Evolutionary conservation across 148 eudicot genomes (phyloP).

Genomic region (Oxyria digyna): DNA sequence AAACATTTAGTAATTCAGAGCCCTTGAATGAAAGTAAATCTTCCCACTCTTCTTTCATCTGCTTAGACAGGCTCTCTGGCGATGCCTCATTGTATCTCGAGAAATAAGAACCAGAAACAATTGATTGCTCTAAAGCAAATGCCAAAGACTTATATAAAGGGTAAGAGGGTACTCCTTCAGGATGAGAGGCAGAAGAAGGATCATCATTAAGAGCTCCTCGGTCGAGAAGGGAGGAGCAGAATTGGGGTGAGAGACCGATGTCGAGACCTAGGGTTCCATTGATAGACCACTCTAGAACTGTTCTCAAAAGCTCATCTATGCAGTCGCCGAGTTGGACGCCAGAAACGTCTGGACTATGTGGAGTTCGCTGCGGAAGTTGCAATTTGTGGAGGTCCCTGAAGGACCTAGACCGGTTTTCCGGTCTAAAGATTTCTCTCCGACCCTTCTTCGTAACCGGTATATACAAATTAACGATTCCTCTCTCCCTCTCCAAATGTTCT

Average conservation of each 20-base stretch:
- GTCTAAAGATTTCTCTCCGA: too few relatives aligned
- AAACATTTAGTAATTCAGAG: constrained; percentile 41
- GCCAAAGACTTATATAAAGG: constrained; percentile 67
- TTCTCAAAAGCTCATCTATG: constrained; percentile 35
- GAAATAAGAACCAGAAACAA: constrained; percentile 31
- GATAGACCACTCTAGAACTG: constrained; percentile 35
- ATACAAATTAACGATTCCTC: too few relatives aligned
- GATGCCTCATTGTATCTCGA: constrained; percentile 16
- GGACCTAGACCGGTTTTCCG: too few relatives aligned
- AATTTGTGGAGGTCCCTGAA: too few relatives aligned
- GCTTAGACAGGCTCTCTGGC: constrained; percentile 25
- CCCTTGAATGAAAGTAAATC: constrained; percentile 40
- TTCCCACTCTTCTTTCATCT: constrained; percentile 40
- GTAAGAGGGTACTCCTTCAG: constrained; percentile 40
- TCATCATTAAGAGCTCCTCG: neutral
- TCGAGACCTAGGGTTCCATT: constrained; percentile 26
- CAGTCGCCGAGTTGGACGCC: constrained; percentile 31
- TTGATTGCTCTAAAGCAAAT: constrained; percentile 34
- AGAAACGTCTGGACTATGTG: constrained; percentile 19
- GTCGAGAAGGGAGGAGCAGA: constrained; percentile 38
- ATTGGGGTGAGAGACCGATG: constrained; percentile 34
- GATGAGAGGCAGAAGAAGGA: neutral
- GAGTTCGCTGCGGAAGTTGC: neutral
- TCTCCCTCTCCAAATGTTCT: too few relatives aligned
- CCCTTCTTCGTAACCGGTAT: too few relatives aligned